Evolutionary conservation across 2,329 filamentous ascomycete species (phyloP), one percentile per base, ranked within the genome.

Genomic region (Pseudogymnoascus sp.): DNA sequence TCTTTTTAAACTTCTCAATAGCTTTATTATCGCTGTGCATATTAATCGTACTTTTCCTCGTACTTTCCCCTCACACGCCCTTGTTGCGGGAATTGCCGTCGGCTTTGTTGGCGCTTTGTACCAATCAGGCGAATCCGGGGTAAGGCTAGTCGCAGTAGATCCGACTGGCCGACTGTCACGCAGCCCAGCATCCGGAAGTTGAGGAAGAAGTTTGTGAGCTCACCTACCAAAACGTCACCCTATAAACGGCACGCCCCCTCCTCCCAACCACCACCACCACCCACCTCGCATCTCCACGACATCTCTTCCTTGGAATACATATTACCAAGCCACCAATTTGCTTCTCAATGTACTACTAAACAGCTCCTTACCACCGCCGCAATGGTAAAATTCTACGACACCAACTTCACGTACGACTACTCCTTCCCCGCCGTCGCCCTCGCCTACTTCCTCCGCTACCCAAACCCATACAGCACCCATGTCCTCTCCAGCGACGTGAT

Each of bases 371-470:
- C 35, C 21, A 60, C 62, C 53, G 59, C 33, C 59, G 62, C 61
- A 59, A 74, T 74, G 73, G 72, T 74, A 50, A 74, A 74, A 69
- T 74, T 73, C 67, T 74, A 71, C 69, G 72, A 73, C 62, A 86
- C 84, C 70, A 85, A 83, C 76, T 88, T 90, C 74, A 84, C 82
- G 71, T 92, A 93, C 81, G 82, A 86, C 68, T 91, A 93, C 76
- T 87, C 89, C 59, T 93, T 93, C 78, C 86, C 89, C 66, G 90
- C 90, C 74, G 90, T 95, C 66, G 91, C 90, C 59, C 87, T 95
- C 75, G 90, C 90, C 77, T 95, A 91, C 82, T 95, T 93, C 77
- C 87, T 95, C 60, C 89, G 90, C 68, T 95, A 95, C 77, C 91
- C 89, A 65, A 95, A 93, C 72, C 90, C 90, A 6, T 93, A 93